phyloP scores from a whole-genome alignment of 2,329 filamentous ascomycete genomes.

The Colletotrichum musae region DNA sequence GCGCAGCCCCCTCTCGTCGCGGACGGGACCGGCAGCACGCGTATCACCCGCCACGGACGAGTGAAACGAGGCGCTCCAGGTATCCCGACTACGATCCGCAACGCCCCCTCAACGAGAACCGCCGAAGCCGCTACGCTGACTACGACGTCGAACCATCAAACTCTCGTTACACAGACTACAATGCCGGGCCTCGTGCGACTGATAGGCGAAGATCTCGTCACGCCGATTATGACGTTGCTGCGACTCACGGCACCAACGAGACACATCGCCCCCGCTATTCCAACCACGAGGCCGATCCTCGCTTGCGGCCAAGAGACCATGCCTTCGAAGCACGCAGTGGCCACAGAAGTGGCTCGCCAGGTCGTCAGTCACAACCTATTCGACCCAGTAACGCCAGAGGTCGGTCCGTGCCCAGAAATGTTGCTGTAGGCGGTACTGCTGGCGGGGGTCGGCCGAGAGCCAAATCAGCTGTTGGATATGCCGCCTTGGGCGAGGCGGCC shows the following conservation, averaged over 20 bases:
- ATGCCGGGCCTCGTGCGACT: no score
- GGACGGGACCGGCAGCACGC: conserved; percentile 34
- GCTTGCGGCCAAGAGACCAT: no score
- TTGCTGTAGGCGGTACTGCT: not conserved
- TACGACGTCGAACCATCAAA: conserved; percentile 18
- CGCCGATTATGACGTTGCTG: no score
- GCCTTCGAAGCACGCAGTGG: no score
- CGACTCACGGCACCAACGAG: no score
- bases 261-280: no score
- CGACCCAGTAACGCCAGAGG: not conserved
- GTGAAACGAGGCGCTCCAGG: conserved; percentile 36
- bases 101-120: no score
- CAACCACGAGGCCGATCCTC: no score
- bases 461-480: conserved; percentile 40
- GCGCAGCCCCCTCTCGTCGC: conserved; percentile 22
- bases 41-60: conserved; percentile 38
- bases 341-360: no score
- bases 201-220: no score
- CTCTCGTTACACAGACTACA: no score
- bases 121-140: conserved; percentile 4
- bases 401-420: conserved; percentile 34
- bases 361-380: no score
- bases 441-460: conserved; percentile 41
- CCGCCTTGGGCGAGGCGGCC: conserved; percentile 51
- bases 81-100: conserved; percentile 32